Conservation (phyloP, 2,329 filamentous ascomycete genomes). For the Curvularia sp. region DNA sequence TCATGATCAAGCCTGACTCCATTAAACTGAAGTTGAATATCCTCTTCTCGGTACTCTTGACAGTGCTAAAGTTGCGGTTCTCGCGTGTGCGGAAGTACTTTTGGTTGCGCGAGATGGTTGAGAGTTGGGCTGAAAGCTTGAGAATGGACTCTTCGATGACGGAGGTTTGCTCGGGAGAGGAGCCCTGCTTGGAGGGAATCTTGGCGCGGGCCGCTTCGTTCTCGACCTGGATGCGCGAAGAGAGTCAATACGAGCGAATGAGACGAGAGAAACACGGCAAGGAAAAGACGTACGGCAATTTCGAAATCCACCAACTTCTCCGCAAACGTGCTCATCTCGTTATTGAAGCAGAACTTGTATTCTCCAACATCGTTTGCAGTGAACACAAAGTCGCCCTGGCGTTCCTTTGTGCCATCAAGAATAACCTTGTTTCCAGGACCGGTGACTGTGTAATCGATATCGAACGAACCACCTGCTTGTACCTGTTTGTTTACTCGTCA, state of each 20-base stretch:
- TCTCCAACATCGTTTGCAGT: constrained; percentile 87
- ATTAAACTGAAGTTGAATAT: constrained; percentile 98
- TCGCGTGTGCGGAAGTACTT: constrained; percentile 99
- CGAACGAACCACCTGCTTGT: constrained; percentile 97
- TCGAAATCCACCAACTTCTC: constrained; percentile 99
- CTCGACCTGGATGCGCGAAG: constrained; percentile 70
- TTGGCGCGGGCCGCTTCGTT: constrained; percentile 81
- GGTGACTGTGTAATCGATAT: constrained; percentile 89
- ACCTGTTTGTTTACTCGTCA: constrained; percentile 64
- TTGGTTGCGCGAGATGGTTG: constrained; percentile 93
- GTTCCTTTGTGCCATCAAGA: constrained; percentile 85
- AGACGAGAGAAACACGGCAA: neutral
- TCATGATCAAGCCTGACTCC: constrained; percentile 88
- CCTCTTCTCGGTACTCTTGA: constrained; percentile 90
- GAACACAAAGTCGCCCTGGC: constrained; percentile 98
- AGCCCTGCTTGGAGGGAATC: constrained; percentile 87
- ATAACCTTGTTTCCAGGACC: constrained; percentile 83
- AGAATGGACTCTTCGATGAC: constrained; percentile 92
- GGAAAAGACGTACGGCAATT: constrained; percentile 73
- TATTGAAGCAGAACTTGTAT: constrained; percentile 98
- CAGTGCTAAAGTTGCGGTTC: constrained; percentile 98
- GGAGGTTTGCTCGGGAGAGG: constrained; percentile 85
- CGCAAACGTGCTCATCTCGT: constrained; percentile 96
- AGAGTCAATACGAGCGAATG: constrained; percentile 5
- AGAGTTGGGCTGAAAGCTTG: constrained; percentile 91